Base-by-base conservation (phyloP, 257 asterid species). In the Rhazya stricta region DNA sequence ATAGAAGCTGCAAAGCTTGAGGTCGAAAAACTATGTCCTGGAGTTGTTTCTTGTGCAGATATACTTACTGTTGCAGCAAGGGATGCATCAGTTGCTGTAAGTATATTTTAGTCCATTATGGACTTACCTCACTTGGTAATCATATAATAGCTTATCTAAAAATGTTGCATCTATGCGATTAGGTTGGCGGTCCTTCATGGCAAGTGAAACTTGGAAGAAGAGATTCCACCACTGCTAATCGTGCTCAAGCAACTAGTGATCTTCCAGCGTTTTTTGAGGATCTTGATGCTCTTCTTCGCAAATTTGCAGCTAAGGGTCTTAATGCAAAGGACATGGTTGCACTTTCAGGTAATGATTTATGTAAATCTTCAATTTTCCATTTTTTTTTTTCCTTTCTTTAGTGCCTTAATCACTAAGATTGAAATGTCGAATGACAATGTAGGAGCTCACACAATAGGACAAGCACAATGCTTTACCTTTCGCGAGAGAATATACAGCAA, bases 181-280 rank as follows among this genome's bases (percentile, higher is more conserved):
- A 81, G 87, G 87, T 84, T 42, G 80, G 84, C 0, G 88, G 88
- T 0, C 88, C 85, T n/a, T 65, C 82, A 53, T 81, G 82, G 85
- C 67, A 36, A 6, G 85, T 81, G 50, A 51, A 7, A 6, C 57
- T 19, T 0, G 57, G 57, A 51, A 51, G 57, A 51, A 51, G 57
- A 51, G 57, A 84, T 51, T 81, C 88, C 23, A 84, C 82, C 27
- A 77, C 73, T 0, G 85, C 88, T 27, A 84, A 74, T 61, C 78
- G 69, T 1, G 21, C 70, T 27, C 48, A 43, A 19, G 85, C 85
- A n/a, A 30, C 79, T 43, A 43, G 25, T 6, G 77, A 76, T 71
- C 77, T 81, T 68, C 85, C 85, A 9, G 37, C 58, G 15, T 72
- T 81, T 43, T 76, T 76, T 51, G 57, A 25, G 8, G 21, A 25